Conservation (phyloP, 148 eudicot species). For the Vaccinium corymbosum region DNA sequence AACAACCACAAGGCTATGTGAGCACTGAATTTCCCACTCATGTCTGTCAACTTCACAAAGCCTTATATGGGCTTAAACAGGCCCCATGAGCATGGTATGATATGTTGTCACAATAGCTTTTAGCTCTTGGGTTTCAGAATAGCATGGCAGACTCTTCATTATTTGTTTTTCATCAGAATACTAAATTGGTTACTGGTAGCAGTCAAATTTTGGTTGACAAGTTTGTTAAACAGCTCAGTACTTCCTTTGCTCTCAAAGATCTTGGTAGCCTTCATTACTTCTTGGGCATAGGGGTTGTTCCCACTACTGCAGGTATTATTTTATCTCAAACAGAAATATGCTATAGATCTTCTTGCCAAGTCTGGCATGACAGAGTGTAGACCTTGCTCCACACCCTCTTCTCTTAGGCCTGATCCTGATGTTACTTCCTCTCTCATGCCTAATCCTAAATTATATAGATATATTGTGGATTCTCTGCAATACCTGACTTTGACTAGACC, state of each 20-base stretch:
- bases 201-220: fast-evolving
- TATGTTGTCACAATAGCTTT: neutral
- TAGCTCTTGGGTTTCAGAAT: neutral
- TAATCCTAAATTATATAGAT: no score
- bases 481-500: neutral
- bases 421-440: neutral
- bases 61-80: neutral
- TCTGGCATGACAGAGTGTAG: neutral
- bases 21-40: neutral
- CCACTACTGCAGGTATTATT: neutral
- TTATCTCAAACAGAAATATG: neutral
- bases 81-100: neutral
- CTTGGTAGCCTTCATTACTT: neutral
- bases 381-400: neutral
- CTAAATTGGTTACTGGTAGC: neutral
- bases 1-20: neutral
- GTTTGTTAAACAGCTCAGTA: fast-evolving
- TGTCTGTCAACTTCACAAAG: neutral
- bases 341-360: neutral
- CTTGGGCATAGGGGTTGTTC: neutral
- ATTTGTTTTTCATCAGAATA: neutral
- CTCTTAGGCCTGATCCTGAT: no score
- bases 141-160: neutral
- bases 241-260: neutral
- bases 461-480: neutral